Conservation (phyloP, 2,329 filamentous ascomycete species). For the Arthrocladium fulminans region DNA sequence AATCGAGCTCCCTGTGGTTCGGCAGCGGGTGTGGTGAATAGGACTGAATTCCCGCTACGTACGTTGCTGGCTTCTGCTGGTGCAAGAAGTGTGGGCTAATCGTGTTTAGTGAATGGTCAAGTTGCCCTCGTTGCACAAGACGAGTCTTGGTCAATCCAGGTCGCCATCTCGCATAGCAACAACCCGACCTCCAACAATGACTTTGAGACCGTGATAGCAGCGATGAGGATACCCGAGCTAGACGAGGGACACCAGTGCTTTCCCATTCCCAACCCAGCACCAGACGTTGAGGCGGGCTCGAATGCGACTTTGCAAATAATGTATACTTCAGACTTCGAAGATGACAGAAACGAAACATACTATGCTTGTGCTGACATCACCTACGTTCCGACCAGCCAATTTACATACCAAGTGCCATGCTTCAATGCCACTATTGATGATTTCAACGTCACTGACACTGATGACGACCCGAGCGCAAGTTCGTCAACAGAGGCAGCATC, state of each 20-base stretch:
- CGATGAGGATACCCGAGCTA: conserved; percentile 30
- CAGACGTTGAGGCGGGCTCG: conserved; percentile 28
- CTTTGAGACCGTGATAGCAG: conserved; percentile 30
- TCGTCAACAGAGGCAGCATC: background rate
- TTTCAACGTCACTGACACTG: conserved; percentile 23
- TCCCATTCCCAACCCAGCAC: conserved; percentile 30
- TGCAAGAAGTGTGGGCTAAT: too few relatives aligned
- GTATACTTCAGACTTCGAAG: conserved; percentile 35
- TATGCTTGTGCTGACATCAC: conserved; percentile 42
- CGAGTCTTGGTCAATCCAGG: conserved; percentile 46
- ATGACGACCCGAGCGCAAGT: conserved; percentile 6
- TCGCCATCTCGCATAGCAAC: conserved; percentile 49
- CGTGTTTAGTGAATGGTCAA: conserved; percentile 45
- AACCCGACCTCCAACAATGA: conserved; percentile 33
- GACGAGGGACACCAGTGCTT: conserved; percentile 40
- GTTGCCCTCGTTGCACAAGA: conserved; percentile 50
- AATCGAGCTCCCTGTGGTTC: conserved; percentile 53
- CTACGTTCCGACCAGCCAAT: conserved; percentile 33
- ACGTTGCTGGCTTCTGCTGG: conserved; percentile 17
- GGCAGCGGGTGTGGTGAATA: conserved; percentile 37
- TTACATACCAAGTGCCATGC: conserved; percentile 36
- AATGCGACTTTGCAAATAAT: conserved; percentile 41
- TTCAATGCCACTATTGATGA: conserved; percentile 39
- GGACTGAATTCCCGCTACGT: conserved; percentile 51
- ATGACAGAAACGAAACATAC: conserved; percentile 35